Evolutionary conservation across 1,284 basidiomycete genomes (phyloP), one percentile per base, ranked within the genome.

Genomic region (Tylopilus orsonianus): DNA sequence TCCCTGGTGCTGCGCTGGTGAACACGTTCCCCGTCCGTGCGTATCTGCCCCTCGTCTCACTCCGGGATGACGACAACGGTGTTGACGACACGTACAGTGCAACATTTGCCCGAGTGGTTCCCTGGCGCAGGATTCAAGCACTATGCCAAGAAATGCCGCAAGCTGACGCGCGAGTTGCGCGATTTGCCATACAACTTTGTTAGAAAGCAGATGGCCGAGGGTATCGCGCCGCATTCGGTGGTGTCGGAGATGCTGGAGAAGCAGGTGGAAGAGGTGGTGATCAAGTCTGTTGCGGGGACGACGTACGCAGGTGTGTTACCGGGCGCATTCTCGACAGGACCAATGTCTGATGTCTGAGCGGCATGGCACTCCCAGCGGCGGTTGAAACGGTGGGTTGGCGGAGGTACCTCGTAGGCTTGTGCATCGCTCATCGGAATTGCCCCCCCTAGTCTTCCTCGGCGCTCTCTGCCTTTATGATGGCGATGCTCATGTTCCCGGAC

Each of bases 121-220:
- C 65, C 65, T 4, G 68, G 68, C 3, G 56, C 65, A 5, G 60
- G 54, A 0, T 69, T 69, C 48, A 58, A 67, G 27, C 49, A 44
- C 16, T 55, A 38, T 14, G 57, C 58, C 22, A 50, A 39, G 24
- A 46, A 20, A 16, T 60, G 59, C 16, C 24, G 52, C n/a, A 47
- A 58, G 39, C 19, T 58, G 13, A 58, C 57, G 5, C 58, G 54
- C 10, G 41, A 60, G 8, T 10, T 64, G 23, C 52, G 54, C 2
- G 59, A 69, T 10, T 45, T 53, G 38, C 66, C 67, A 0, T 64
- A 52, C 18, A 38, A 55, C n/a, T 64, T 57, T 23, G 63, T 64
- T 6, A 49, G 47, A 16, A 46, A 60, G 46, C 55, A 49, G 44
- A 60, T 51, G 52, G n/a, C n/a, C n/a, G n/a, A n/a, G n/a, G n/a